Percentiles rank a stretch among this genome's conserved stretches.
Conservation (phyloP, 192 early-diverging fungal genomes). For the Umbelopsis ramanniana region DNA sequence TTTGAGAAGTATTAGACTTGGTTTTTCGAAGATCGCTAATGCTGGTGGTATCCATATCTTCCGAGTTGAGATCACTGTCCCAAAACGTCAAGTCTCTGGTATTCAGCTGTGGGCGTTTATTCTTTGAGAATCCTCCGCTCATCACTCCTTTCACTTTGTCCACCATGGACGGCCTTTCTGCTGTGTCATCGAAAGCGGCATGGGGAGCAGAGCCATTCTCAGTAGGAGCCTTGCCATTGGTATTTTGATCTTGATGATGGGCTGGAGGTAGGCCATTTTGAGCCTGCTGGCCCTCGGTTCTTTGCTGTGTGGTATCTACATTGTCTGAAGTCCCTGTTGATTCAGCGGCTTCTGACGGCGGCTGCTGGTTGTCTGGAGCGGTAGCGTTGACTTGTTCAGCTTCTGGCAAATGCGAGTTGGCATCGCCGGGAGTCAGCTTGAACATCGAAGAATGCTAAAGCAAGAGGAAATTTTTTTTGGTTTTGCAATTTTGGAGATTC, state of each 20-base stretch:
- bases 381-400: background rate
- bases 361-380: background rate
- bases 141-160: background rate
- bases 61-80: slow-evolving; percentile 13
- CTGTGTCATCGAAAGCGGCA: background rate
- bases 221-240: background rate
- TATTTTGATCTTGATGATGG: background rate
- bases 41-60: slow-evolving; percentile 19
- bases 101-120: slow-evolving; percentile 11
- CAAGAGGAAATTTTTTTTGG: background rate
- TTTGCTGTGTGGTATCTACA: background rate
- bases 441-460: background rate
- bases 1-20: background rate
- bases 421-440: background rate
- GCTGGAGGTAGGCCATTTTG: too few relatives aligned
- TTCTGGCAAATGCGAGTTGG: background rate
- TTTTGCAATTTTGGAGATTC: too few relatives aligned
- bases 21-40: slow-evolving; percentile 14
- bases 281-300: background rate
- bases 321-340: background rate
- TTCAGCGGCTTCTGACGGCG: background rate
- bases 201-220: too few relatives aligned
- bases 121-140: background rate
- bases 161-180: background rate
- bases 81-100: slow-evolving; percentile 14